Evolutionary conservation across 2,329 filamentous ascomycete genomes (phyloP).

Genomic region (Drechslera avenae): DNA sequence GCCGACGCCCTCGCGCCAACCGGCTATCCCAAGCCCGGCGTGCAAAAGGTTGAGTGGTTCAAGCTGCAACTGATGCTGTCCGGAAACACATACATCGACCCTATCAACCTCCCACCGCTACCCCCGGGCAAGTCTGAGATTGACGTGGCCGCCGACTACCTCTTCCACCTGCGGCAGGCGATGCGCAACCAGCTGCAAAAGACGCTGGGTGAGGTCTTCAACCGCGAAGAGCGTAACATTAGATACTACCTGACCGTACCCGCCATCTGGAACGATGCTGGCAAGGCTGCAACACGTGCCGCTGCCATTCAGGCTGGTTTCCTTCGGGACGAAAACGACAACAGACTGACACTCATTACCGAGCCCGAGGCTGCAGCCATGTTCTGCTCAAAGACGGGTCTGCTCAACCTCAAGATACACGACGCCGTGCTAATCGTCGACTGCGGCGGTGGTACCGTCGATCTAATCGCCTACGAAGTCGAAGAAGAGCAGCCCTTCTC

Average conservation of each 20-base stretch:
- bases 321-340: constrained; percentile 96
- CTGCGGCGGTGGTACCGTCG: constrained; percentile 96
- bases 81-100: constrained; percentile 98
- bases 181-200: constrained; percentile 97
- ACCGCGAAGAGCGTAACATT: constrained; percentile 96
- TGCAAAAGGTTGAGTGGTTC: constrained; percentile 99
- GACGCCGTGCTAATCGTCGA: constrained; percentile 98
- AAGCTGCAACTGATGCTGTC: constrained; percentile 99
- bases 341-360: constrained; percentile 89
- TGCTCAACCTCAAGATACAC: constrained; percentile 96
- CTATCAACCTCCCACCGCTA: constrained; percentile 96
- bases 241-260: constrained; percentile 98
- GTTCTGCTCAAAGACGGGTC: constrained; percentile 95
- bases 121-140: constrained; percentile 98
- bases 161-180: constrained; percentile 96
- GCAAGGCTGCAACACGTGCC: constrained; percentile 93
- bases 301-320: constrained; percentile 97
- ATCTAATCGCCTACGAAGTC: constrained; percentile 98
- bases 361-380: constrained; percentile 96
- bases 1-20: constrained; percentile 95
- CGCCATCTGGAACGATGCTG: constrained; percentile 98
- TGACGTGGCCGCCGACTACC: constrained; percentile 98
- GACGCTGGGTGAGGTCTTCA: constrained; percentile 96
- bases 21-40: constrained; percentile 94
- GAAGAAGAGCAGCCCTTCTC: constrained; percentile 98